These are phyloP conservation scores for Stylosanthes scabra DNA, from an alignment of 331 rosid species.

Conservation along the genomic window DNA sequence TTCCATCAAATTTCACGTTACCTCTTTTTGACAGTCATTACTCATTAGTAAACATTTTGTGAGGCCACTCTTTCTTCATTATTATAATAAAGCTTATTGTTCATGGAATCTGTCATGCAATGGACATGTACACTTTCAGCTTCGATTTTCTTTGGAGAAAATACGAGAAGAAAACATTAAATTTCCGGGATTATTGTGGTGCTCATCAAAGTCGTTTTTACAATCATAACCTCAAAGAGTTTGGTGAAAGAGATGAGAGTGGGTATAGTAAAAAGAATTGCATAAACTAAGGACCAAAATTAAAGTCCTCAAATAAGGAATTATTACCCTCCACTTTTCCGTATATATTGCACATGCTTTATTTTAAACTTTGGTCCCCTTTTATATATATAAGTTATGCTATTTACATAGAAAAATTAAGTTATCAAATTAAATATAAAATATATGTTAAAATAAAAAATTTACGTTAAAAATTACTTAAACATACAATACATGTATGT, in stretches of 20 bases:
- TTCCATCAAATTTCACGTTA: no score
- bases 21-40: no score
- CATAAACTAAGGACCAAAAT: not conserved
- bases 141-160: not conserved
- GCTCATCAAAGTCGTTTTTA: not conserved
- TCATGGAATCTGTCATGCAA: constrained; percentile 41
- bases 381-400: no score
- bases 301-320: not conserved
- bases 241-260: not conserved
- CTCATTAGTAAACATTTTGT: constrained; percentile 15
- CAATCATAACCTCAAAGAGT: not conserved
- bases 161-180: not conserved
- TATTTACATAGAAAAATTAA: no score
- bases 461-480: no score
- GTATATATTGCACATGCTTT: no score
- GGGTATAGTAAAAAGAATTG: not conserved
- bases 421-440: no score
- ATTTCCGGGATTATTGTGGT: constrained; percentile 13
- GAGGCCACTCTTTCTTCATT: constrained; percentile 23
- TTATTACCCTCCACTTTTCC: not conserved
- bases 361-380: no score
- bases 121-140: not conserved
- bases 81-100: constrained; percentile 33
- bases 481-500: no score
- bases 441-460: no score